Conservation (phyloP, 306 rosid species). For the Dryas alaskensis region DNA sequence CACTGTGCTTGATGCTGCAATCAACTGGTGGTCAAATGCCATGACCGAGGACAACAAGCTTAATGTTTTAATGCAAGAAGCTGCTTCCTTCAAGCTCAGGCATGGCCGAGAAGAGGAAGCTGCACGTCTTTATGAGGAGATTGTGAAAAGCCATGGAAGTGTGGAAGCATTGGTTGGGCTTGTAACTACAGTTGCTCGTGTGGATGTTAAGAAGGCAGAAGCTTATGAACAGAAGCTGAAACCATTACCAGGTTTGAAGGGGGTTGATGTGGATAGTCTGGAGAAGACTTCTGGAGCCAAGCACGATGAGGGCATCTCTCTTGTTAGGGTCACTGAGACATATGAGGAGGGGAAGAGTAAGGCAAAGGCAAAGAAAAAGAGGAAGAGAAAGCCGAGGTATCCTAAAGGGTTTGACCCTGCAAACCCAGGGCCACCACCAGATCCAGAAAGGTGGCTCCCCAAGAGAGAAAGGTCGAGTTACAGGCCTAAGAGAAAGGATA, state of each 20-base stretch:
- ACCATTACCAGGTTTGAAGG: conserved; percentile 75
- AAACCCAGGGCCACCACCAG: conserved; percentile 96
- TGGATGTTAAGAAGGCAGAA: conserved; percentile 87
- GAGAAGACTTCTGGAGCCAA: conserved; percentile 87
- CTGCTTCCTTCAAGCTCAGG: conserved; percentile 83
- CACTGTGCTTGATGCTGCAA: conserved; percentile 79
- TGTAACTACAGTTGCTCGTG: conserved; percentile 70
- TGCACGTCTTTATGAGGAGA: conserved; percentile 72
- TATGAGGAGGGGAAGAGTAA: conserved; percentile 71
- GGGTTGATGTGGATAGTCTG: conserved; percentile 76
- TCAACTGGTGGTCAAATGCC: conserved; percentile 92
- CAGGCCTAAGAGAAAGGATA: conserved; percentile 96
- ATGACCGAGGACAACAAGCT: conserved; percentile 86
- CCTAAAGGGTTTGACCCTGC: conserved; percentile 96
- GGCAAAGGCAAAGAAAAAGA: conserved; percentile 79
- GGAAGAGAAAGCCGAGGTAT: conserved; percentile 96
- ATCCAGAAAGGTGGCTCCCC: conserved; percentile 99
- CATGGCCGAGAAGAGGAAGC: conserved; percentile 88
- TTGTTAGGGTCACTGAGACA: conserved; percentile 45
- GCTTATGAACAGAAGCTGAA: conserved; percentile 77
- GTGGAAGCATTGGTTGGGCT: conserved; percentile 85
- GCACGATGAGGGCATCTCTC: conserved; percentile 54
- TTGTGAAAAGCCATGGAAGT: conserved; percentile 79
- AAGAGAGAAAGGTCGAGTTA: conserved; percentile 89
- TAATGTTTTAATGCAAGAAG: conserved; percentile 73